Conservation (phyloP, 1,139 yeast genomes). For the Meyerozyma guilliermondii region DNA sequence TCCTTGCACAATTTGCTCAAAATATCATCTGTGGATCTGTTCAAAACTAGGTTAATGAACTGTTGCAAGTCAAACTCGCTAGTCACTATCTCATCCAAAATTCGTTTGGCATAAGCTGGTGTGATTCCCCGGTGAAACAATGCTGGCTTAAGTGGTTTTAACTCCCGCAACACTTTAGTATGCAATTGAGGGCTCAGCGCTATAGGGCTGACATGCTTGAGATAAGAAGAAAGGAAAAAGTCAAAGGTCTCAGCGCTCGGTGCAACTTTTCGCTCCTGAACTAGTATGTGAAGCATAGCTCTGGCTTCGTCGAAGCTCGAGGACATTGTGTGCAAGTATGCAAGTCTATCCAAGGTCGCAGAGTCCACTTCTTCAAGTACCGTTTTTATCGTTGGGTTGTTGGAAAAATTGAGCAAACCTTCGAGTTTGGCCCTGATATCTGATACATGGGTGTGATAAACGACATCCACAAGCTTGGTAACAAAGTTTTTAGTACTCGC, state of each 20-base stretch:
- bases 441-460: conserved; percentile 9
- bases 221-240: conserved; percentile 10
- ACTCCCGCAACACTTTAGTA: conserved; percentile 16
- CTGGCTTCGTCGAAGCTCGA: conserved; percentile 16
- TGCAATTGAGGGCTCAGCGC: conserved; percentile 5
- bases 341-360: conserved; percentile 22
- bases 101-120: conserved; percentile 14
- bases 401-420: background rate
- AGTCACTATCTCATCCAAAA: conserved; percentile 19
- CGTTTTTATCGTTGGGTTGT: conserved; percentile 4
- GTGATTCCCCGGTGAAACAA: conserved; percentile 22
- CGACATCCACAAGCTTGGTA: conserved; percentile 8
- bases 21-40: conserved; percentile 8
- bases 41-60: conserved; percentile 19
- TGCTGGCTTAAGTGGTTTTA: conserved; percentile 26
- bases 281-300: conserved; percentile 15
- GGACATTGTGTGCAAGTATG: conserved; percentile 17
- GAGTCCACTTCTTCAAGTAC: conserved; percentile 17
- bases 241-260: conserved; percentile 26
- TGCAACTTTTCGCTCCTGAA: conserved; percentile 13
- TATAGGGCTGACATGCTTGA: background rate
- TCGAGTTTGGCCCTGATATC: conserved; percentile 7
- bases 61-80: conserved; percentile 27
- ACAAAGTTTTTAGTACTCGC: background rate
- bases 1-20: conserved; percentile 6